These are phyloP conservation scores for Nemophila menziesii DNA, from an alignment of 257 asterid species.

Conservation along the genomic window DNA sequence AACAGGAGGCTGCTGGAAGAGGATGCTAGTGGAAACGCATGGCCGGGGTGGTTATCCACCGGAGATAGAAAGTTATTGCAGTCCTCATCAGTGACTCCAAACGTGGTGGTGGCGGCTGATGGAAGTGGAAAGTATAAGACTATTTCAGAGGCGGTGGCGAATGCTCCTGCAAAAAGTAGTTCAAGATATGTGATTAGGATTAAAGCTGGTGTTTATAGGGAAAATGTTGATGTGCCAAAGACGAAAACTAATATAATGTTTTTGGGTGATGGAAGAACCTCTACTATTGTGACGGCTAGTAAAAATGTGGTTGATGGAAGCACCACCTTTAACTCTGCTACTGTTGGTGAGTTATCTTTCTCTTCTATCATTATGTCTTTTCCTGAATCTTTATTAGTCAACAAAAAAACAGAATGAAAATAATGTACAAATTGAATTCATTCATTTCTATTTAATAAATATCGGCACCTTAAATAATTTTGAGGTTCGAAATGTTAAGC, in stretches of 20 bases:
- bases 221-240: constrained; percentile 36
- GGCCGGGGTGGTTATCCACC: constrained; percentile 57
- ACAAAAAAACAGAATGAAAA: no score
- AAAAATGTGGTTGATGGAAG: constrained; percentile 42
- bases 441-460: no score
- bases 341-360: constrained; percentile 34
- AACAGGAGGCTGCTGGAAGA: constrained; percentile 27
- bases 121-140: constrained; percentile 41
- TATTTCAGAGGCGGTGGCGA: constrained; percentile 40
- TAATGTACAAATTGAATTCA: no score
- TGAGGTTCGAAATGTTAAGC: no score
- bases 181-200: constrained; percentile 45
- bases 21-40: constrained; percentile 3
- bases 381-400: no score
- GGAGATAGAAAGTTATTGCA: constrained; percentile 50
- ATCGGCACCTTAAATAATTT: no score
- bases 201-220: constrained; percentile 44
- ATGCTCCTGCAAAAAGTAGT: constrained; percentile 34
- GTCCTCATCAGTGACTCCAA: constrained; percentile 37
- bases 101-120: constrained; percentile 53
- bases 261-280: constrained; percentile 43
- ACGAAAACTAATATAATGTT: constrained; percentile 41
- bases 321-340: constrained; percentile 58
- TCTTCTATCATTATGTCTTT: neutral
- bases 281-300: constrained; percentile 41